Evolutionary conservation across 2,329 filamentous ascomycete genomes (phyloP).

Genomic region (Lachnellula cervina): DNA sequence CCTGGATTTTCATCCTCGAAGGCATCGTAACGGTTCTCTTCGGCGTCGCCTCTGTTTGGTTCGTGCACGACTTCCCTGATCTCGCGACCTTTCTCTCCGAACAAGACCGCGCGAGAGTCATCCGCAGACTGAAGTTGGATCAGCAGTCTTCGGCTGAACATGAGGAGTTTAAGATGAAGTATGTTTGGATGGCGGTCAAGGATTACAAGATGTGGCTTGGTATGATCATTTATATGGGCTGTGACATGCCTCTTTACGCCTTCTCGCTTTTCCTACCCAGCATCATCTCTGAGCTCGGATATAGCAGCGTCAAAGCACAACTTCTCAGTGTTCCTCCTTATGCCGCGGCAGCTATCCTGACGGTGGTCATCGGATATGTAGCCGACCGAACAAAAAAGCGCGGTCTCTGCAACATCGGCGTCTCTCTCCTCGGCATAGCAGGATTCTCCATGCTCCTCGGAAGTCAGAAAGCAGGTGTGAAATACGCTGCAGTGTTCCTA

Average conservation of each 20-base stretch:
- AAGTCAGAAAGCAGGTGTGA: conserved; percentile 58
- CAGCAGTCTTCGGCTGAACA: conserved; percentile 63
- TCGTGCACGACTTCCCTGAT: conserved; percentile 23
- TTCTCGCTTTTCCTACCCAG: conserved; percentile 74
- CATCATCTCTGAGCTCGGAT: conserved; percentile 57
- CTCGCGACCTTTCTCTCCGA: conserved; percentile 65
- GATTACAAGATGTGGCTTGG: conserved; percentile 80
- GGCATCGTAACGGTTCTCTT: conserved; percentile 37
- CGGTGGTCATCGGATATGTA: conserved; percentile 62
- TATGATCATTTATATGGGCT: conserved; percentile 72
- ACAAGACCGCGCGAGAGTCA: conserved; percentile 63
- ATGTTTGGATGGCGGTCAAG: conserved; percentile 64
- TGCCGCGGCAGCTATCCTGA: conserved; percentile 62
- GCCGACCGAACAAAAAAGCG: conserved; percentile 68
- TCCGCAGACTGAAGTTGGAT: conserved; percentile 64
- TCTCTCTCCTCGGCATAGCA: conserved; percentile 64
- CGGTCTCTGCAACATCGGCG: conserved; percentile 73
- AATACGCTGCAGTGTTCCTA: conserved; percentile 77
- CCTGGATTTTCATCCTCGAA: conserved; percentile 66
- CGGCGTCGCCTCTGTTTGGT: conserved; percentile 23
- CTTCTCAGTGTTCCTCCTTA: conserved; percentile 71
- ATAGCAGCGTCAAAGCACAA: conserved; percentile 56
- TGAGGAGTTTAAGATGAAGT: conserved; percentile 63
- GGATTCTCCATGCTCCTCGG: conserved; percentile 77
- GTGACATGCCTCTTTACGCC: conserved; percentile 64